Evolutionary conservation across 305 asterid genomes (phyloP).

Genomic region (Withania somnifera): DNA sequence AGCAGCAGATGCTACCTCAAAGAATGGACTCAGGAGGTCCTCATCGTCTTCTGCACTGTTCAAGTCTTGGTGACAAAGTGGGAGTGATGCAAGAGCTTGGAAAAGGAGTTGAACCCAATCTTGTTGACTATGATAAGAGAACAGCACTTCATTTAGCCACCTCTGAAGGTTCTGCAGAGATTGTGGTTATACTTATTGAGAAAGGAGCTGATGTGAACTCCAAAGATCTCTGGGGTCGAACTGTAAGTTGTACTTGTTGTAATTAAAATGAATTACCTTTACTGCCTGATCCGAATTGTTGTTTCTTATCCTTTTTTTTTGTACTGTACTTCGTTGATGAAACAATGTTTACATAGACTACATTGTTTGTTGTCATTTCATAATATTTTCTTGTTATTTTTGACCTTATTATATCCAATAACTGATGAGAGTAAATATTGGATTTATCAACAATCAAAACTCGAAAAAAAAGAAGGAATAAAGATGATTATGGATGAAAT

Average conservation of each 20-base stretch:
- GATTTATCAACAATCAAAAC: background rate
- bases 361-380: background rate
- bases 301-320: background rate
- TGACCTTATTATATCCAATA: background rate
- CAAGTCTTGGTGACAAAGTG: constrained; percentile 44
- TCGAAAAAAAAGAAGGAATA: background rate
- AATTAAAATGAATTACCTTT: background rate
- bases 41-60: constrained; percentile 43
- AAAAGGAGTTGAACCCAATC: constrained; percentile 41
- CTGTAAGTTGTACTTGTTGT: constrained; percentile 29
- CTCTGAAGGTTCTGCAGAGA: constrained; percentile 49
- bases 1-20: constrained; percentile 23
- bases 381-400: background rate
- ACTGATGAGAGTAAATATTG: background rate
- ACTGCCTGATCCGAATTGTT: background rate
- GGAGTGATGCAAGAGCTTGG: constrained; percentile 48
- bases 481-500: background rate
- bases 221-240: constrained; percentile 66
- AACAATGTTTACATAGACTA: background rate
- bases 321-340: background rate
- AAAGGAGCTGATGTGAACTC: constrained; percentile 54
- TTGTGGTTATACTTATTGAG: constrained; percentile 43
- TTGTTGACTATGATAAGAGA: constrained; percentile 54
- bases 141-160: constrained; percentile 67
- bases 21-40: constrained; percentile 27